phyloP scores from a whole-genome alignment of 2,329 filamentous ascomycete genomes.

The Scopulariopsis brevicaulis region DNA sequence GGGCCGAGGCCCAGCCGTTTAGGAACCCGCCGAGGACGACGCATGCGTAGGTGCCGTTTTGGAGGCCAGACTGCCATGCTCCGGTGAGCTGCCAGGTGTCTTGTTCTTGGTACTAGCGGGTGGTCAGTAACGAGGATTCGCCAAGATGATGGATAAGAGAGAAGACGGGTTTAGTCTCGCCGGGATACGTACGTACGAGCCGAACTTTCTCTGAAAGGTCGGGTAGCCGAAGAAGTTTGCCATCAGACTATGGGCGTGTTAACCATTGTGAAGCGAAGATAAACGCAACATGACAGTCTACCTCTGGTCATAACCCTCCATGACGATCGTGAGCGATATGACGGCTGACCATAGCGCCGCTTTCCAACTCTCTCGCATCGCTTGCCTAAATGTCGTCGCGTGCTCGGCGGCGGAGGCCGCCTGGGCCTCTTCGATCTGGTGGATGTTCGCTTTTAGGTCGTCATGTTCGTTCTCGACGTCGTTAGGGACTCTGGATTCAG shows the following conservation, averaged over 20 bases:
- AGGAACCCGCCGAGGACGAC: constrained; percentile 12
- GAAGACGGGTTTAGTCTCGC: neutral
- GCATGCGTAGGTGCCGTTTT: constrained; percentile 7
- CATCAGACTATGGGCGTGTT: constrained; percentile 6
- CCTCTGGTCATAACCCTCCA: constrained; percentile 21
- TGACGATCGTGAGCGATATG: constrained; percentile 23
- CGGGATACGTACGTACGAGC: constrained; percentile 6
- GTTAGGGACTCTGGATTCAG: neutral
- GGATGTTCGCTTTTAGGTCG: constrained; percentile 7
- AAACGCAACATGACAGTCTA: neutral
- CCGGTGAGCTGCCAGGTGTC: constrained; percentile 11
- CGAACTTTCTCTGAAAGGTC: constrained; percentile 11
- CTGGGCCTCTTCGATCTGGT: constrained; percentile 6
- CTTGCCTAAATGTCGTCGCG: constrained; percentile 6
- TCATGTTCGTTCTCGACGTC: constrained; percentile 6
- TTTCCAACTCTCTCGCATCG: constrained; percentile 14
- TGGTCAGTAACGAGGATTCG: neutral
- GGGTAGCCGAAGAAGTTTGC: constrained; percentile 13
- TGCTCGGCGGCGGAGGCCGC: constrained; percentile 8
- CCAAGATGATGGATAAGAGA: neutral
- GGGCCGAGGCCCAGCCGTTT: constrained; percentile 11
- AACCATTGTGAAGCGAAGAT: neutral
- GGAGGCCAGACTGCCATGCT: constrained; percentile 9
- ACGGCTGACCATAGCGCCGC: constrained; percentile 24
- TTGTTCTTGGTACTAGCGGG: constrained; percentile 9